These are phyloP conservation scores for Adansonia digitata DNA, from an alignment of 345 rosid species.

Conservation along the genomic window DNA sequence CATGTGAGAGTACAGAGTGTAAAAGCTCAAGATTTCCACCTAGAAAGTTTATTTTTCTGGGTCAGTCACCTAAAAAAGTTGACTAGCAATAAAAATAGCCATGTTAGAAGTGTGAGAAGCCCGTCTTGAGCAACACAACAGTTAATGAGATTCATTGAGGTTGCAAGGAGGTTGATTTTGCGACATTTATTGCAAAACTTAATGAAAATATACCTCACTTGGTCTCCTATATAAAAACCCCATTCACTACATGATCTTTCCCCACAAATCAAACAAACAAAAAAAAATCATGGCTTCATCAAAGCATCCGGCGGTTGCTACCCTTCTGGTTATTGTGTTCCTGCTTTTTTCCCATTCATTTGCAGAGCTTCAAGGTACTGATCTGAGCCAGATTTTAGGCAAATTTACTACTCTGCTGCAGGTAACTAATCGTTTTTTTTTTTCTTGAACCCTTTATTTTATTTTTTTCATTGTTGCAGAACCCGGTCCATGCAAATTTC, in stretches of 20 bases:
- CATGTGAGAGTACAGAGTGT: background rate
- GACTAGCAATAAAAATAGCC: background rate
- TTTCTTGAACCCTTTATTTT: background rate
- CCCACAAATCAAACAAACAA: background rate
- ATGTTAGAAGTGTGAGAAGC: background rate
- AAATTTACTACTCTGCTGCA: background rate
- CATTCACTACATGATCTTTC: background rate
- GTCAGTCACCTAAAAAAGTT: constrained; percentile 1
- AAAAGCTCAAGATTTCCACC: background rate
- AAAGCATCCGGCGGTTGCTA: background rate
- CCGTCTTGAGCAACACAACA: background rate
- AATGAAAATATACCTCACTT: background rate
- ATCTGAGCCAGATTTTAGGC: background rate
- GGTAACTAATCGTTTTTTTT: background rate
- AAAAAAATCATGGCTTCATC: background rate
- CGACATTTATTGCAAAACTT: background rate
- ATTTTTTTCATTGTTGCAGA: background rate
- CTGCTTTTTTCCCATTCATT: background rate
- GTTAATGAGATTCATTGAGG: background rate
- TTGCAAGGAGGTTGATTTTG: background rate
- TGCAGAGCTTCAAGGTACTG: background rate
- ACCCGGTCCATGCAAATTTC: background rate
- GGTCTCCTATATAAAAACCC: background rate
- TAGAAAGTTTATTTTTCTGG: too few species aligned
- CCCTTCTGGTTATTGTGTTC: background rate